Percentiles rank a stretch among this genome's conserved stretches.
These are phyloP conservation scores for Adansonia madagascariensis DNA, from an alignment of 441 rosid species.

Conservation along the genomic window DNA sequence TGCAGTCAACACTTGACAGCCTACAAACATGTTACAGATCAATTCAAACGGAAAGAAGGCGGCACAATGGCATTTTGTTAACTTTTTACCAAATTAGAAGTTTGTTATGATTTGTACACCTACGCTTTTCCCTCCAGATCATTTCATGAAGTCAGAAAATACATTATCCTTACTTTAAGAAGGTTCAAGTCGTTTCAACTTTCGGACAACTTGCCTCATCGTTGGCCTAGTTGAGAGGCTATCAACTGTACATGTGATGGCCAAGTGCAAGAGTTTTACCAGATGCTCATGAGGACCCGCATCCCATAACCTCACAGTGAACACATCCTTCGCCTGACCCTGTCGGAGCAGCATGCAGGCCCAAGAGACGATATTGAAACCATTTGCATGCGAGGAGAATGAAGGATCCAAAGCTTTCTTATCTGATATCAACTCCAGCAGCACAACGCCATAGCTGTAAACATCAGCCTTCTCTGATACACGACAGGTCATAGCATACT, in stretches of 20 bases:
- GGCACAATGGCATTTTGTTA: no score
- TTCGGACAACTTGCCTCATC: slow-evolving; percentile 44
- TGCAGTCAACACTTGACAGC: no score
- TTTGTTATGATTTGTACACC: background rate
- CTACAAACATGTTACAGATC: no score
- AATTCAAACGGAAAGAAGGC: background rate
- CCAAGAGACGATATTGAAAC: slow-evolving; percentile 52
- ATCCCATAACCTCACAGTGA: slow-evolving; percentile 44
- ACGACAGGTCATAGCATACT: slow-evolving; percentile 11
- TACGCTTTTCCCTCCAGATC: background rate
- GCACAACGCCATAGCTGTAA: slow-evolving; percentile 40
- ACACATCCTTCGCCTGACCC: slow-evolving; percentile 47
- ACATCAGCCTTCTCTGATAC: slow-evolving; percentile 6
- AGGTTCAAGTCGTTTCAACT: slow-evolving; percentile 42
- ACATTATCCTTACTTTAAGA: slow-evolving; percentile 4
- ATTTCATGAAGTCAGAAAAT: background rate
- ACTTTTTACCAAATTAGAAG: background rate
- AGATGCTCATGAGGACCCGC: slow-evolving; percentile 44
- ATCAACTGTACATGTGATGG: slow-evolving; percentile 47
- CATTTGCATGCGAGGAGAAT: slow-evolving; percentile 42
- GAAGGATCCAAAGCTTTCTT: slow-evolving; percentile 50
- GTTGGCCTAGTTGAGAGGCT: slow-evolving; percentile 46
- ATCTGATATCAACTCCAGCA: slow-evolving; percentile 50
- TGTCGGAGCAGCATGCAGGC: slow-evolving; percentile 44
- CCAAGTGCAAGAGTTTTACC: slow-evolving; percentile 44